Conservation (phyloP, 768 basidiomycete species). For the Mycena floridula region DNA sequence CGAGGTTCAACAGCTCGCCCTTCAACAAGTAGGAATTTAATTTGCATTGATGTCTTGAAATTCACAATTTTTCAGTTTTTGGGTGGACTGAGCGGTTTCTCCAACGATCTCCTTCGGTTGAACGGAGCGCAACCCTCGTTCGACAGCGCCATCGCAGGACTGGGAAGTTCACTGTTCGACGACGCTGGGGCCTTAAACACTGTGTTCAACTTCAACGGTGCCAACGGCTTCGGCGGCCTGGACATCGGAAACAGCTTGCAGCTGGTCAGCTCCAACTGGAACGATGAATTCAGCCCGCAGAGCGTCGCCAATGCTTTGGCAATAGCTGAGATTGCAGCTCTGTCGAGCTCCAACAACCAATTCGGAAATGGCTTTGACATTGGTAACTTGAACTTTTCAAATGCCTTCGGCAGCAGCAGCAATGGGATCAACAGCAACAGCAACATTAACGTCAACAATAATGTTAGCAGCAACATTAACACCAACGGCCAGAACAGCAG, state of each 20-base stretch:
- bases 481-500: no score
- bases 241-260: constrained; percentile 33
- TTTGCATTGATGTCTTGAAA: background rate
- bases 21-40: background rate
- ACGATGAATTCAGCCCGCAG: constrained; percentile 15
- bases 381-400: no score
- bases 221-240: constrained; percentile 30
- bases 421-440: no score
- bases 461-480: no score
- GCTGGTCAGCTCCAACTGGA: constrained; percentile 35
- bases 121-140: constrained; percentile 33
- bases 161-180: constrained; percentile 22
- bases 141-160: constrained; percentile 28
- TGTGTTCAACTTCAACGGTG: constrained; percentile 35
- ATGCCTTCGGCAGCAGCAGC: no score
- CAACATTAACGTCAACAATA: no score
- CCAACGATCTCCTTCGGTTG: constrained; percentile 32
- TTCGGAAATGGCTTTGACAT: no score
- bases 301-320: constrained; percentile 26
- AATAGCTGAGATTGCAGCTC: constrained; percentile 4
- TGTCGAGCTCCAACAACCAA: background rate
- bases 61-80: constrained; percentile 24
- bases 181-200: constrained; percentile 30
- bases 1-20: constrained; percentile 30
- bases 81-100: constrained; percentile 33